Evolutionary conservation across 208 protist genomes (phyloP).

Genomic region (Leptomonas pyrrhocoris): DNA sequence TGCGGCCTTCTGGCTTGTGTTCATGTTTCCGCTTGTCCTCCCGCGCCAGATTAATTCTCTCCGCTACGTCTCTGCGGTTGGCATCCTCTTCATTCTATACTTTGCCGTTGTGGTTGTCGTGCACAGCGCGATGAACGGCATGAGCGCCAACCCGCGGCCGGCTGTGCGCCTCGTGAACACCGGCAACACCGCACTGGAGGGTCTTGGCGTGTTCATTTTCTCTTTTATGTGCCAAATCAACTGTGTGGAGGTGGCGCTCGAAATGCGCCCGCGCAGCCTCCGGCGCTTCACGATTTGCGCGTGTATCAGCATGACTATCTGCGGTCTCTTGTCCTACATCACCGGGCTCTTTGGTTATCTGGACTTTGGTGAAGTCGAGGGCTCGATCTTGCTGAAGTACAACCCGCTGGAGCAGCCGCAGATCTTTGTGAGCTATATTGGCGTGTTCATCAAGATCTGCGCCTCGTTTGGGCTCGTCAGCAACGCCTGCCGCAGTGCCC

Average conservation of each 20-base stretch:
- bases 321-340: conserved; percentile 52
- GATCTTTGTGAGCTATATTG: conserved; percentile 54
- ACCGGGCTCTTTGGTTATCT: conserved; percentile 67
- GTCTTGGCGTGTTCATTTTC: conserved; percentile 61
- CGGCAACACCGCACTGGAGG: conserved; percentile 35
- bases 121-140: conserved; percentile 51
- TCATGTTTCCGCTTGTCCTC: conserved; percentile 64
- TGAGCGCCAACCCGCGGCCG: conserved; percentile 19
- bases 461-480: conserved; percentile 51
- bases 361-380: conserved; percentile 51
- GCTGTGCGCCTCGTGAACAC: conserved; percentile 22
- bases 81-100: conserved; percentile 56
- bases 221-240: conserved; percentile 68
- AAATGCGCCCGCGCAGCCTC: conserved; percentile 39
- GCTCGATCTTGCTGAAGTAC: conserved; percentile 64
- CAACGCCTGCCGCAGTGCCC: conserved; percentile 43
- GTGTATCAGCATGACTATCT: conserved; percentile 48
- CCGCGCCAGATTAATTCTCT: conserved; percentile 61
- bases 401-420: conserved; percentile 45
- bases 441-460: conserved; percentile 70
- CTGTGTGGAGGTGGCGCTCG: conserved; percentile 42
- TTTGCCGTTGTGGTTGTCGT: conserved; percentile 48
- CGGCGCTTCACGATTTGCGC: conserved; percentile 28
- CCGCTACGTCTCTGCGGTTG: conserved; percentile 61
- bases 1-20: conserved; percentile 32